Conservation (phyloP, 805 yeast species). For the Candida maesae region DNA sequence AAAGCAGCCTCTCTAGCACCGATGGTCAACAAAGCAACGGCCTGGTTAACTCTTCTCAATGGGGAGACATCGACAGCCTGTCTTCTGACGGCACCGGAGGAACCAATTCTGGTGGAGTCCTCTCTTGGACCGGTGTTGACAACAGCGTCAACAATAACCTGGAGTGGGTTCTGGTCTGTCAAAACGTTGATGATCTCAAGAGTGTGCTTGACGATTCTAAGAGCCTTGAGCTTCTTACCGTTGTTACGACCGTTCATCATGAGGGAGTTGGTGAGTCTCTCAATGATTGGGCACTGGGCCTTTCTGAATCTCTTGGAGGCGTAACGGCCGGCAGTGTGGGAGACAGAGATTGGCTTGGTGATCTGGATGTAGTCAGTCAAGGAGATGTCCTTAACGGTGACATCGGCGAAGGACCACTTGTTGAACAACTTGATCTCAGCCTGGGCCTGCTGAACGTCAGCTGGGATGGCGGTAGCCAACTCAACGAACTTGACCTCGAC, state of each 20-base stretch:
- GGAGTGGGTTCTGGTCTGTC: constrained; percentile 99
- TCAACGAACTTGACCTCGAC: constrained; percentile 73
- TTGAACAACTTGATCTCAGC: constrained; percentile 96
- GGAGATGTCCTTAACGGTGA: constrained; percentile 96
- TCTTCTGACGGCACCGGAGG: constrained; percentile 99
- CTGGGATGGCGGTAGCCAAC: constrained; percentile 95
- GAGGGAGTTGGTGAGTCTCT: constrained; percentile 98
- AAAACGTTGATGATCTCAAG: constrained; percentile 95
- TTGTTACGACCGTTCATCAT: constrained; percentile 99
- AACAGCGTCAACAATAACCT: constrained; percentile 98
- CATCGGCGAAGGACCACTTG: constrained; percentile 99
- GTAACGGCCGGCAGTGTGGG: constrained; percentile 99
- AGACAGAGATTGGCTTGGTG: constrained; percentile 94
- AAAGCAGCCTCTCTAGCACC: constrained; percentile 99
- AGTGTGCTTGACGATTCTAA: constrained; percentile 99
- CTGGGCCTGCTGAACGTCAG: constrained; percentile 93
- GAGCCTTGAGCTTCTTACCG: constrained; percentile 99
- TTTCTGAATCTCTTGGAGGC: constrained; percentile 99
- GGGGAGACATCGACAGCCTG: constrained; percentile 99
- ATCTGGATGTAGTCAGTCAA: constrained; percentile 97
- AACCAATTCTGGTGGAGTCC: constrained; percentile 99
- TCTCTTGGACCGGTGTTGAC: constrained; percentile 99
- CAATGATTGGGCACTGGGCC: constrained; percentile 99
- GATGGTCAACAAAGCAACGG: constrained; percentile 94
- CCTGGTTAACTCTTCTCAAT: constrained; percentile 99